Evolutionary conservation across 1,284 basidiomycete genomes (phyloP).

Genomic region (Cryptococcus sp.): DNA sequence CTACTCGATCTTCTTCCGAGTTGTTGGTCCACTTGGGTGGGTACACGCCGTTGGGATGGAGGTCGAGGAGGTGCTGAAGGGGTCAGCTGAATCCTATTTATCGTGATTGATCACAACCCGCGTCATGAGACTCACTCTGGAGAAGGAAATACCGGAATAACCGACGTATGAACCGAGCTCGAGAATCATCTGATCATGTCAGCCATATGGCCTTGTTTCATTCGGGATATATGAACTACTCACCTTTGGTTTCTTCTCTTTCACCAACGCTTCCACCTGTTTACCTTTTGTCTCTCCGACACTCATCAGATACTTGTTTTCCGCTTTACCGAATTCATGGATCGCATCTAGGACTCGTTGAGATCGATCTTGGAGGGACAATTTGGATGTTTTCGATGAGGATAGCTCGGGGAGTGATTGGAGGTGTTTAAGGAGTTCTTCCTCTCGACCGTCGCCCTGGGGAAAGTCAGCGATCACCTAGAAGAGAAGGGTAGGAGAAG

Average conservation of each 20-base stretch:
- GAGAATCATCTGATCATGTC: constrained; percentile 25
- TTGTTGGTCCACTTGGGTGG: constrained; percentile 25
- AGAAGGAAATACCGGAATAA: constrained; percentile 38
- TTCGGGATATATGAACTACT: constrained; percentile 1
- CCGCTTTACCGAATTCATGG: constrained; percentile 37
- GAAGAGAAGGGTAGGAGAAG: not conserved
- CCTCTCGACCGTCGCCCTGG: constrained; percentile 37
- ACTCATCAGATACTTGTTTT: constrained; percentile 40
- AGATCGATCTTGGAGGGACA: constrained; percentile 23
- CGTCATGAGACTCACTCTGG: constrained; percentile 20
- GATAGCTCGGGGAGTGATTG: constrained; percentile 21
- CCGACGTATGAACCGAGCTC: constrained; percentile 40
- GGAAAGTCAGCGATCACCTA: not conserved
- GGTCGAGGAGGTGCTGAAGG: constrained; percentile 22
- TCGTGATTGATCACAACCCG: not conserved
- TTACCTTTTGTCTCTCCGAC: constrained; percentile 38
- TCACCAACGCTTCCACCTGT: constrained; percentile 31
- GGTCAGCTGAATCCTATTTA: not conserved
- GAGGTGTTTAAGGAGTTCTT: constrained; percentile 32
- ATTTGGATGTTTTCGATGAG: constrained; percentile 7
- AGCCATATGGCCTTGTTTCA: not conserved
- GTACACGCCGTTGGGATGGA: constrained; percentile 23
- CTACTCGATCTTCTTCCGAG: constrained; percentile 22
- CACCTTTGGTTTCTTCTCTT: constrained; percentile 32
- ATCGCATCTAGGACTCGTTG: constrained; percentile 38